A percentile compares a stretch with the other conserved stretches of the same genome.
Conservation (phyloP, 352 stramenopile species). For the Pythium aristosporum region DNA sequence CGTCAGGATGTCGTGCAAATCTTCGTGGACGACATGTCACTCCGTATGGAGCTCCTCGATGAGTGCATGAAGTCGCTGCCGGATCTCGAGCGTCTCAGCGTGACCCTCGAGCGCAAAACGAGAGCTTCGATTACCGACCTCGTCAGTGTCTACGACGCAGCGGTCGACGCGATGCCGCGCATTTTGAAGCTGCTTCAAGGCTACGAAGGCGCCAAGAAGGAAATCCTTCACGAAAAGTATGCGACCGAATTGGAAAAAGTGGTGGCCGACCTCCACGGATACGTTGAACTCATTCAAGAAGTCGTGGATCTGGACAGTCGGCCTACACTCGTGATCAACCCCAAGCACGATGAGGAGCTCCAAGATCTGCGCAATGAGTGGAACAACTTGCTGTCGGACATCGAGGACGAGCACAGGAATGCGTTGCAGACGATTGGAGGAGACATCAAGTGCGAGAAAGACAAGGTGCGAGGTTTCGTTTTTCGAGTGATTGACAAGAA, state of each 20-base stretch:
- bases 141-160: slow-evolving; percentile 82
- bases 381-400: slow-evolving; percentile 61
- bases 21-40: slow-evolving; percentile 88
- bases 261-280: slow-evolving; percentile 59
- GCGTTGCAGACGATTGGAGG: slow-evolving; percentile 63
- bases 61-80: slow-evolving; percentile 86
- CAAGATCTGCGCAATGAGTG: slow-evolving; percentile 72
- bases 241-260: slow-evolving; percentile 52
- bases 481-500: slow-evolving; percentile 95
- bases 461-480: slow-evolving; percentile 89
- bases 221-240: slow-evolving; percentile 52
- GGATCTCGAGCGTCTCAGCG: slow-evolving; percentile 70
- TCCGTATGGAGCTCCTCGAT: slow-evolving; percentile 87
- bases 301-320: slow-evolving; percentile 84
- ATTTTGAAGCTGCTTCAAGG: slow-evolving; percentile 51
- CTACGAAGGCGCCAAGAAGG: slow-evolving; percentile 41
- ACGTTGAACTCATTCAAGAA: slow-evolving; percentile 74
- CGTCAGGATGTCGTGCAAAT: slow-evolving; percentile 92
- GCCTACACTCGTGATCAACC: slow-evolving; percentile 75
- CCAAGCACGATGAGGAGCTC: slow-evolving; percentile 84
- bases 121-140: slow-evolving; percentile 77
- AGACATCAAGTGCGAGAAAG: slow-evolving; percentile 92
- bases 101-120: slow-evolving; percentile 69
- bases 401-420: slow-evolving; percentile 82
- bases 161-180: slow-evolving; percentile 63